Evolutionary conservation across 257 asterid genomes (phyloP).

Genomic region (Mentha longifolia): DNA sequence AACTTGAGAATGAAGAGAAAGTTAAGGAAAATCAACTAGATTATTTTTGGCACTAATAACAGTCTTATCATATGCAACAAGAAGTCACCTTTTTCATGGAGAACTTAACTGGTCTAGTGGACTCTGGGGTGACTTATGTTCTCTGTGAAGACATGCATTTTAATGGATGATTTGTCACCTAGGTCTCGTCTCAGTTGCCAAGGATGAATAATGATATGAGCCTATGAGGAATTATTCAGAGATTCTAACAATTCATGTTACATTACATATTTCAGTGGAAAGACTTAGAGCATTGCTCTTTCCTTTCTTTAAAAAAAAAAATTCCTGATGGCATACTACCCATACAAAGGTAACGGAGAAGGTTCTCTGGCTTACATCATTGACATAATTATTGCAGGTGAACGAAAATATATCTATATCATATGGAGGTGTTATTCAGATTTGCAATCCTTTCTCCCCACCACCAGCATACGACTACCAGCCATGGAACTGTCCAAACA

Average conservation of each 20-base stretch:
- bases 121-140: too few species aligned
- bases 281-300: background rate
- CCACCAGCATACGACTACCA: conserved; percentile 67
- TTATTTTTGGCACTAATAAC: too few species aligned
- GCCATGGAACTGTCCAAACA: conserved; percentile 59
- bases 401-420: conserved; percentile 57
- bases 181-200: too few species aligned
- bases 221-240: too few species aligned
- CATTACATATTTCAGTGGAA: background rate
- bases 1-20: conserved; percentile 21
- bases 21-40: conserved; percentile 9
- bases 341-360: background rate
- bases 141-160: too few species aligned
- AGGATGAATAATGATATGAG: too few species aligned
- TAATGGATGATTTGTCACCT: too few species aligned
- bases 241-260: background rate
- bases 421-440: conserved; percentile 59
- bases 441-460: conserved; percentile 89
- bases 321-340: conserved; percentile 6
- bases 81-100: too few species aligned
- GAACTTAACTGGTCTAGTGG: too few species aligned
- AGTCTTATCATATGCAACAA: too few species aligned
- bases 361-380: background rate
- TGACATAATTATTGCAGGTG: conserved; percentile 52
- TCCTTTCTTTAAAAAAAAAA: conserved; percentile 5